Evolutionary conservation across 176 grass and related monocot species (phyloP), one percentile per base, ranked within the genome.

Genomic region (Phoenix roebelenii): DNA sequence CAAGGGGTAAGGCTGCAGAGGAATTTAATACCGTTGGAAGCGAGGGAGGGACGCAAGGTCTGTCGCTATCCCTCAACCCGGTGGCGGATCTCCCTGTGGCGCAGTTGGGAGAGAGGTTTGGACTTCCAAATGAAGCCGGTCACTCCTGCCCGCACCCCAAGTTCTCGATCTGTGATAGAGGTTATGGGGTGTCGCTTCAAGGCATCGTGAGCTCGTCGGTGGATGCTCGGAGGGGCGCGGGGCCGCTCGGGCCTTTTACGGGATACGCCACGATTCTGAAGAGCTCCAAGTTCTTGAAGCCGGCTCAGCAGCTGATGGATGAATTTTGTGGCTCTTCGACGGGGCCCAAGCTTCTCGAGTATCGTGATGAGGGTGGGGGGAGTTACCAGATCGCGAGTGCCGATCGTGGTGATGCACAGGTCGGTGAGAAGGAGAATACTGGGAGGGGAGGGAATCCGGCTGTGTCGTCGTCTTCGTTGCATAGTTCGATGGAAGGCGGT

Each of bases 251-350:
- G 32, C 82, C 77, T 1, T 85, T 85, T 30, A 85, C 77, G 0
- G 82, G 82, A 35, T 85, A 85, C 26, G 73, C 83, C 1, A 64
- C 83, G 5, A 63, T 86, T 5, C 49, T 86, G 16, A 74, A 64
- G 58, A 62, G 55, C 22, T 86, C 83, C 0, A 52, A 67, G 23
- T 86, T 86, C 58, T 60, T 81, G 49, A 65, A 57, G 49, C 83
- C 83, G n/a, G 78, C 83, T 61, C 83, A 86, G 49, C 73, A 52
- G 73, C 59, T 86, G 30, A 60, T 86, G 17, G 83, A 86, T 29
- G 83, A 86, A 16, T 58, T 81, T 20, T 86, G 77, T 63, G 49
- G 16, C 15, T 64, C 73, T 19, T 39, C 78, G 10, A 44, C 35
- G 35, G 35, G 35, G 35, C 35, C 35, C 2, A 12, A 44, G 35